A percentile compares a stretch with the other conserved stretches of the same genome.
phyloP scores from a whole-genome alignment of 805 yeast species.

The Wickerhamiella musiphila region DNA sequence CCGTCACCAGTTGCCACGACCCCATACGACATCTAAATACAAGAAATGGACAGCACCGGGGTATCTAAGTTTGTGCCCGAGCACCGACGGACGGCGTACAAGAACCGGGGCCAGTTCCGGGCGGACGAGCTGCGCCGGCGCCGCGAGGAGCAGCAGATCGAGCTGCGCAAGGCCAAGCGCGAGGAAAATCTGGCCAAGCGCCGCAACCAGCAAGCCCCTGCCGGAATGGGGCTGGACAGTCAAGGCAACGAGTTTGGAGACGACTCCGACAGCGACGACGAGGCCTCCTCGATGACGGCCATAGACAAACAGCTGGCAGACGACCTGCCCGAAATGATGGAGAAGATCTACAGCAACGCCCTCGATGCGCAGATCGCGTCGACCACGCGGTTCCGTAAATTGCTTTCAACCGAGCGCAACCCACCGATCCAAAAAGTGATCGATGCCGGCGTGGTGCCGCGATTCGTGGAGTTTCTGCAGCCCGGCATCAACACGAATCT shows the following conservation, averaged over 20 bases:
- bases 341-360: constrained; percentile 55
- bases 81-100: constrained; percentile 90
- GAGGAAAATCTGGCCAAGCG: constrained; percentile 90
- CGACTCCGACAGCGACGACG: constrained; percentile 36
- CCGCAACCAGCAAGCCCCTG: constrained; percentile 71
- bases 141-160: constrained; percentile 94
- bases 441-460: constrained; percentile 84
- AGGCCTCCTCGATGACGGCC: constrained; percentile 23
- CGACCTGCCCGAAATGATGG: constrained; percentile 69
- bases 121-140: constrained; percentile 95
- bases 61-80: constrained; percentile 62
- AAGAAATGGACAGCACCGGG: constrained; percentile 2
- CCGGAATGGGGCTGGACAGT: constrained; percentile 30
- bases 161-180: constrained; percentile 86
- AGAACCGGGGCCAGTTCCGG: constrained; percentile 83
- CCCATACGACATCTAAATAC: neutral
- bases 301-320: constrained; percentile 16
- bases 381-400: constrained; percentile 84
- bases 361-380: constrained; percentile 72
- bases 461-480: constrained; percentile 70
- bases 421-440: constrained; percentile 94
- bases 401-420: constrained; percentile 79
- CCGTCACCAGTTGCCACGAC: too few species aligned
- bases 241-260: constrained; percentile 27
- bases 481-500: constrained; percentile 53